Evolutionary conservation across 1,284 basidiomycete genomes (phyloP).

Genomic region (Pseudozyma sp.): DNA sequence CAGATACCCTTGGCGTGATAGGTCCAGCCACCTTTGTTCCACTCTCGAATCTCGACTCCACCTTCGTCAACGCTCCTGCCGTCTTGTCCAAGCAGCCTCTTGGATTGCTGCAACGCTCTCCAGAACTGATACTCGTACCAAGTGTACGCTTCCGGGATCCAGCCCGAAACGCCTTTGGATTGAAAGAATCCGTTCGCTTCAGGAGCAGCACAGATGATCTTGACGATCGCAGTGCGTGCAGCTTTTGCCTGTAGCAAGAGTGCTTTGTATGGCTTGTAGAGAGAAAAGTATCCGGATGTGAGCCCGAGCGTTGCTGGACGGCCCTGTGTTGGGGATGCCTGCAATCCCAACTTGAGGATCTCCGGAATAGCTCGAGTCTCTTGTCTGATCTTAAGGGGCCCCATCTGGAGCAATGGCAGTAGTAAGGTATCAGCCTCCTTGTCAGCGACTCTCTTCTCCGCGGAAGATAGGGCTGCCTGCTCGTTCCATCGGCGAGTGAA

Average conservation of each 20-base stretch:
- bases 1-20: conserved; percentile 91
- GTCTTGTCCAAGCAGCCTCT: conserved; percentile 69
- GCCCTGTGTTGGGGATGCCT: not conserved
- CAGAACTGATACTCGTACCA: conserved; percentile 87
- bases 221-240: conserved; percentile 40
- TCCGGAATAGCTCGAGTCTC: conserved; percentile 67
- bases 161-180: conserved; percentile 86
- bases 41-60: conserved; percentile 81
- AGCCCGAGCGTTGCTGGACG: conserved; percentile 47
- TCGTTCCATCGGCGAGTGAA: conserved; percentile 52
- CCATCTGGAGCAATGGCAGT: conserved; percentile 70
- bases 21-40: conserved; percentile 92
- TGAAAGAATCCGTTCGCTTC: conserved; percentile 91
- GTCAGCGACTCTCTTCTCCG: not conserved
- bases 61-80: conserved; percentile 30
- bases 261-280: conserved; percentile 79
- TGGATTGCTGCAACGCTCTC: conserved; percentile 71
- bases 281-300: conserved; percentile 94
- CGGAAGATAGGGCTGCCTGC: not conserved
- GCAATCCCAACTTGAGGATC: conserved; percentile 29
- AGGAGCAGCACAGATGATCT: conserved; percentile 86
- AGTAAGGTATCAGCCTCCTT: conserved; percentile 51
- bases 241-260: conserved; percentile 43
- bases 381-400: conserved; percentile 67
- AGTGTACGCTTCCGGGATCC: conserved; percentile 96